A percentile compares a stretch with the other conserved stretches of the same genome.
Conservation (phyloP, 768 basidiomycete genomes). For the Tephrocybe sp. region DNA sequence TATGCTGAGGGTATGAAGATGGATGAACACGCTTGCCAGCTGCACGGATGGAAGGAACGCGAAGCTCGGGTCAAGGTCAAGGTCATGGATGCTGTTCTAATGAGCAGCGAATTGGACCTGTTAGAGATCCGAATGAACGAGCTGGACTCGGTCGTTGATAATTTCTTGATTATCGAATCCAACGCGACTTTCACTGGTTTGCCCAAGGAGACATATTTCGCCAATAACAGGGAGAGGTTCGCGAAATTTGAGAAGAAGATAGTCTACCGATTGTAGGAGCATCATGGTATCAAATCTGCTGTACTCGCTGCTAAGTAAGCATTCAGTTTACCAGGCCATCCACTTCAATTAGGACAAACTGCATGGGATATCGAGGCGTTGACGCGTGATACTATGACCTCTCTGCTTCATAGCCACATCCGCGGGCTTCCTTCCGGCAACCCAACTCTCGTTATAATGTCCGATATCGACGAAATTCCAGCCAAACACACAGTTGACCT, state of each 20-base stretch:
- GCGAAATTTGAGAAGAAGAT: slow-evolving; percentile 54
- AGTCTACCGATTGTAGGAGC: slow-evolving; percentile 46
- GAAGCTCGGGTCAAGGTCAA: slow-evolving; percentile 33
- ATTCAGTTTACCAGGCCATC: slow-evolving; percentile 43
- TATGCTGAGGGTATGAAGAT: slow-evolving; percentile 52
- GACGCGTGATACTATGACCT: slow-evolving; percentile 50
- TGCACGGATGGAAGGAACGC: slow-evolving; percentile 57
- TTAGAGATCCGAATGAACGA: slow-evolving; percentile 65
- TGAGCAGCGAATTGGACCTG: slow-evolving; percentile 65
- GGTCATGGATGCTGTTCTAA: slow-evolving; percentile 57
- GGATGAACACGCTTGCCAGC: slow-evolving; percentile 41
- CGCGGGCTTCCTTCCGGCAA: slow-evolving; percentile 26
- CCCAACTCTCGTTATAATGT: slow-evolving; percentile 54
- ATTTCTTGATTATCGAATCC: slow-evolving; percentile 62
- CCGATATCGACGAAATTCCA: slow-evolving; percentile 65
- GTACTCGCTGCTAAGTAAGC: neutral
- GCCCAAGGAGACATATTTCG: slow-evolving; percentile 53
- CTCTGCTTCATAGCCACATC: slow-evolving; percentile 41
- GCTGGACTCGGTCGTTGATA: slow-evolving; percentile 53
- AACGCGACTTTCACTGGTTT: slow-evolving; percentile 63
- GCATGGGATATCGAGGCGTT: slow-evolving; percentile 52
- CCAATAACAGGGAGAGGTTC: slow-evolving; percentile 45
- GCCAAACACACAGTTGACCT: slow-evolving; percentile 50
- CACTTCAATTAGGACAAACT: slow-evolving; percentile 39
- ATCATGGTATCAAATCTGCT: neutral